These are phyloP conservation scores for Pezicula neosporulosa DNA, from an alignment of 2,329 filamentous ascomycete genomes.

Conservation along the genomic window DNA sequence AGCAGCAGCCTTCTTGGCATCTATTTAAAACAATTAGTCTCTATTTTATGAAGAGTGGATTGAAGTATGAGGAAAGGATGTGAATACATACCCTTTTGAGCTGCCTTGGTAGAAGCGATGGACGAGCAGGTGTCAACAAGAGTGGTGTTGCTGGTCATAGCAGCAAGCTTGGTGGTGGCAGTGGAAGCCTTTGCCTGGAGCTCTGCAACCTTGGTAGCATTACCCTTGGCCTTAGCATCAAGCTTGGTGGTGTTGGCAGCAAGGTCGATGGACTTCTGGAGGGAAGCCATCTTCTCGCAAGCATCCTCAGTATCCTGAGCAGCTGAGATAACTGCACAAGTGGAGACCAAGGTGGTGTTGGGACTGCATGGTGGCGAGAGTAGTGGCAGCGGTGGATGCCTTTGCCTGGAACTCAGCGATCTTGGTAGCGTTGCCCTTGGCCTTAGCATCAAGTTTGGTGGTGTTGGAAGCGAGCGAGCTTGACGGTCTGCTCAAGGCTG, in stretches of 20 bases:
- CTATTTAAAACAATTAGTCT: slow-evolving; percentile 4
- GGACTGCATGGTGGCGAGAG: slow-evolving; percentile 27
- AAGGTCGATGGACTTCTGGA: slow-evolving; percentile 21
- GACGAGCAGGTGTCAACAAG: slow-evolving; percentile 18
- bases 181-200: slow-evolving; percentile 30
- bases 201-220: slow-evolving; percentile 30
- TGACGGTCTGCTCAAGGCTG: slow-evolving; percentile 26
- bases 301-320: slow-evolving; percentile 23
- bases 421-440: slow-evolving; percentile 33
- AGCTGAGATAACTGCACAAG: slow-evolving; percentile 31
- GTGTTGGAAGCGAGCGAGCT: slow-evolving; percentile 32
- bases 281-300: slow-evolving; percentile 26
- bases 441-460: slow-evolving; percentile 30
- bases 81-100: slow-evolving; percentile 7
- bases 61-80: neutral
- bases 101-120: slow-evolving; percentile 3
- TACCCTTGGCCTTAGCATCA: slow-evolving; percentile 29
- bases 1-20: slow-evolving; percentile 7
- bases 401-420: slow-evolving; percentile 34
- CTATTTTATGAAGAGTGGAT: neutral
- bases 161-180: slow-evolving; percentile 25
- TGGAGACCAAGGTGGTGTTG: slow-evolving; percentile 33
- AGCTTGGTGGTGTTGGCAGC: slow-evolving; percentile 29
- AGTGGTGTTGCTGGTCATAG: slow-evolving; percentile 32
- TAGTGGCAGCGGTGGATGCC: slow-evolving; percentile 26